Evolutionary conservation across 805 yeast species (phyloP).

Genomic region (Sugiyamaella chiloensis): DNA sequence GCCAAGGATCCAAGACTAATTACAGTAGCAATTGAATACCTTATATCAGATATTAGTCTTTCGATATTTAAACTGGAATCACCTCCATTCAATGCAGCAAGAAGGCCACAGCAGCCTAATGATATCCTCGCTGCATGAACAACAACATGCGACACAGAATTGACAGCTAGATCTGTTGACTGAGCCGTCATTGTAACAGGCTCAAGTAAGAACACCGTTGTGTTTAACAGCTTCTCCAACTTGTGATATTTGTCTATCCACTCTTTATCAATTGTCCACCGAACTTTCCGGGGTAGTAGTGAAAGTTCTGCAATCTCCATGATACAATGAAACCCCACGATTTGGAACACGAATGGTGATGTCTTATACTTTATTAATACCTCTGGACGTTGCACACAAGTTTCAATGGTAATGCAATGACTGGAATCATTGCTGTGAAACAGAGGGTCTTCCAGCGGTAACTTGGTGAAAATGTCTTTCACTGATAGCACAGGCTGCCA

Average conservation of each 20-base stretch:
- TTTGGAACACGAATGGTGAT: neutral
- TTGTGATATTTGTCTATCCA: neutral
- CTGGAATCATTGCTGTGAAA: neutral
- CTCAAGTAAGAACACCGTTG: neutral
- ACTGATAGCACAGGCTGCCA: neutral
- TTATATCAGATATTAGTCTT: too few species aligned
- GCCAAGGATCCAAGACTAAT: too few species aligned
- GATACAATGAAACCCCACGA: neutral
- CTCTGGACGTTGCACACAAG: neutral
- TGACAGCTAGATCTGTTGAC: neutral
- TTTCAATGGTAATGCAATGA: neutral
- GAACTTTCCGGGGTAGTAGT: neutral
- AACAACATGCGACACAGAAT: neutral
- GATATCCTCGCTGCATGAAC: neutral
- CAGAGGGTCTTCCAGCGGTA: neutral
- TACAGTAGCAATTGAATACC: too few species aligned
- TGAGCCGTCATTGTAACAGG: neutral
- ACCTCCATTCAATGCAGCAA: too few species aligned
- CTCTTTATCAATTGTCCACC: neutral
- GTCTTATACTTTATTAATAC: neutral
- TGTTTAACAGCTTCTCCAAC: neutral
- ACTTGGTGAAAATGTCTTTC: neutral
- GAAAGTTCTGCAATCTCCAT: neutral
- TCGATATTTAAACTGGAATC: too few species aligned
- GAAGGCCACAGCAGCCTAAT: neutral